These are phyloP conservation scores for Cerrena zonata DNA, from an alignment of 1,284 basidiomycete species.

Conservation along the genomic window DNA sequence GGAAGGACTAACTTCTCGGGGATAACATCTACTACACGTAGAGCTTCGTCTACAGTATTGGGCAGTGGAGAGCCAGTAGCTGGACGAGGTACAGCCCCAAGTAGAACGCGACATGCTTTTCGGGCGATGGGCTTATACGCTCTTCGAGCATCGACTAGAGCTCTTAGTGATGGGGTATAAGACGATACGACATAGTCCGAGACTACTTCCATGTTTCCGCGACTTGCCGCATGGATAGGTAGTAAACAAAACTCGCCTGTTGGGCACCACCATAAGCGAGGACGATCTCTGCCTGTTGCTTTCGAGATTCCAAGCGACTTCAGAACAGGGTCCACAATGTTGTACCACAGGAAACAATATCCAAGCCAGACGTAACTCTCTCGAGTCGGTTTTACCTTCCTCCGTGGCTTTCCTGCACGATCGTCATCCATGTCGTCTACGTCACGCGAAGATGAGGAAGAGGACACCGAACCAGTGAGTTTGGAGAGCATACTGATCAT, in stretches of 20 bases:
- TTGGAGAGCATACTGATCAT: too few species aligned
- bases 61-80: not conserved
- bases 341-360: not conserved
- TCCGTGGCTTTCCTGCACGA: not conserved
- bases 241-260: constrained; percentile 24
- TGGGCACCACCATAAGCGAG: constrained; percentile 28
- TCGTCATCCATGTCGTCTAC: not conserved
- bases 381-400: not conserved
- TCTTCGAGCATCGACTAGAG: constrained; percentile 10
- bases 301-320: not conserved
- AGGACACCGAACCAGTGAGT: too few species aligned
- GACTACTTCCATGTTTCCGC: not conserved
- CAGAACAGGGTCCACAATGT: not conserved
- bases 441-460: not conserved
- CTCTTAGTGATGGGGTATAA: constrained; percentile 21
- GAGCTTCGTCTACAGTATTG: not conserved
- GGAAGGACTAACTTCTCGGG: not conserved
- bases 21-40: not conserved
- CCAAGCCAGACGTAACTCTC: not conserved
- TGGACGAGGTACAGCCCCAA: not conserved
- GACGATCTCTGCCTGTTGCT: not conserved
- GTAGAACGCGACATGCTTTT: not conserved
- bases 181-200: constrained; percentile 20
- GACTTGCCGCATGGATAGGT: not conserved
- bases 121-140: not conserved